Evolutionary conservation across 441 rosid genomes (phyloP).

Genomic region (Bruguiera hainesii): DNA sequence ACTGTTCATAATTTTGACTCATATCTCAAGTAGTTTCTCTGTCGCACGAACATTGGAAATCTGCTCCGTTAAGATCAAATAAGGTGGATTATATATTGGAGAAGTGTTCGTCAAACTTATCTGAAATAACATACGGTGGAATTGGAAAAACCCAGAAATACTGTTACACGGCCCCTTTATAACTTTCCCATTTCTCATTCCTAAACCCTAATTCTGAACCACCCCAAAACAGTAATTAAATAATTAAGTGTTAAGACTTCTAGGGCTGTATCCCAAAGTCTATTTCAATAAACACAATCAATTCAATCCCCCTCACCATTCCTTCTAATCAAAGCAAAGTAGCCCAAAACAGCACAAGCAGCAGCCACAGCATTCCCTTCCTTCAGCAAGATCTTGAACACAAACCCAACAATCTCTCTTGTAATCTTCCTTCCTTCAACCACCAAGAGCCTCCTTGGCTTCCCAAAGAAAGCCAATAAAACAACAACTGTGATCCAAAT

Average conservation of each 20-base stretch:
- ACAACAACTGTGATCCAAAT: constrained; percentile 90
- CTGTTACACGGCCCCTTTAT: not conserved
- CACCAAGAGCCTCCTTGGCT: constrained; percentile 66
- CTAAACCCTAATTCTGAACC: no score
- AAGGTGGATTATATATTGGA: no score
- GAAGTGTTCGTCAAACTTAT: not conserved
- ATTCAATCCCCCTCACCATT: constrained; percentile 34
- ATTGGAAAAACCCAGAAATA: not conserved
- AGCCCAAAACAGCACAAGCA: constrained; percentile 77
- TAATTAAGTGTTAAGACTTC: no score
- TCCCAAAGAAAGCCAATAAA: constrained; percentile 82
- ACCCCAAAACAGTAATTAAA: no score
- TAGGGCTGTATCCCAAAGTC: not conserved
- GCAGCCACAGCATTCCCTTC: constrained; percentile 87
- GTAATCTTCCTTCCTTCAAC: constrained; percentile 84
- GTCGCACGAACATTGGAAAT: no score
- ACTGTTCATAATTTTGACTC: no score
- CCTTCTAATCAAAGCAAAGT: constrained; percentile 63
- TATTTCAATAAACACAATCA: not conserved
- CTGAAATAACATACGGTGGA: not conserved
- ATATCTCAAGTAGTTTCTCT: no score
- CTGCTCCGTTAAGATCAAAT: no score
- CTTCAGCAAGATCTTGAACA: constrained; percentile 65
- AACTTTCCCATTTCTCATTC: not conserved
- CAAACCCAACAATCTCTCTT: constrained; percentile 60